These are phyloP conservation scores for Moesziomyces sp. DNA, from an alignment of 1,284 basidiomycete species.

Conservation along the genomic window DNA sequence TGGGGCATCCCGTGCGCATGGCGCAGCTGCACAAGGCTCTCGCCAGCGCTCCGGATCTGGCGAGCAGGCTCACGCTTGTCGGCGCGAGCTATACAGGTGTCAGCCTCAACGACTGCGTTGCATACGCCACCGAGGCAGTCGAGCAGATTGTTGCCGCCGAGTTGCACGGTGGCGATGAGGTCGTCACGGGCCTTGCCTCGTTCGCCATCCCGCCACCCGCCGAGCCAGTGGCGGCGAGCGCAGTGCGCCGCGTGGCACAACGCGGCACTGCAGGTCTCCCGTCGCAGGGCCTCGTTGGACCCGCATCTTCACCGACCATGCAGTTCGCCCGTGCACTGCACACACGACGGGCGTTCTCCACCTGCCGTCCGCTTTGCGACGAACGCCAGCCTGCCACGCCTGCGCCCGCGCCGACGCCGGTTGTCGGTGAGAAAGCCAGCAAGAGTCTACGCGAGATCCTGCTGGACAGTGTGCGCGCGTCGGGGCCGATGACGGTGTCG, in stretches of 20 bases:
- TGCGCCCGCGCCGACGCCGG: not conserved
- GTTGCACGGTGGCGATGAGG: conserved; percentile 11
- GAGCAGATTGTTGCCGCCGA: conserved; percentile 40
- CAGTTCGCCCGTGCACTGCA: conserved; percentile 30
- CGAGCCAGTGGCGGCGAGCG: not conserved
- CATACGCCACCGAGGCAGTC: conserved; percentile 45
- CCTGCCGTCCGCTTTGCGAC: not conserved
- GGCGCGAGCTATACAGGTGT: conserved; percentile 90
- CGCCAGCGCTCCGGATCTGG: conserved; percentile 69
- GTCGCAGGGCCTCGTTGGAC: too few relatives aligned
- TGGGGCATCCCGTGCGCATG: conserved; percentile 81
- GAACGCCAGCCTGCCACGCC: not conserved
- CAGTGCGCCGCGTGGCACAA: too few relatives aligned
- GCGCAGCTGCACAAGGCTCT: conserved; percentile 73
- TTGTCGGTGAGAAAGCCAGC: conserved; percentile 14
- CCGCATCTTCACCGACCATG: not conserved
- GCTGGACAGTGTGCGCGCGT: conserved; percentile 39
- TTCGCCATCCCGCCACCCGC: conserved; percentile 35
- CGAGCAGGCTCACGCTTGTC: conserved; percentile 76
- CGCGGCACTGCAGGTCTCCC: too few relatives aligned
- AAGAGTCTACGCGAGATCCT: conserved; percentile 42
- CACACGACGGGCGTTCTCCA: conserved; percentile 18
- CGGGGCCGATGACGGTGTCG: conserved; percentile 63
- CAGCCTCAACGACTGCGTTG: conserved; percentile 87
- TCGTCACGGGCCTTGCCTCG: conserved; percentile 33